Evolutionary conservation across 306 rosid genomes (phyloP).

Genomic region (Prunus padus): DNA sequence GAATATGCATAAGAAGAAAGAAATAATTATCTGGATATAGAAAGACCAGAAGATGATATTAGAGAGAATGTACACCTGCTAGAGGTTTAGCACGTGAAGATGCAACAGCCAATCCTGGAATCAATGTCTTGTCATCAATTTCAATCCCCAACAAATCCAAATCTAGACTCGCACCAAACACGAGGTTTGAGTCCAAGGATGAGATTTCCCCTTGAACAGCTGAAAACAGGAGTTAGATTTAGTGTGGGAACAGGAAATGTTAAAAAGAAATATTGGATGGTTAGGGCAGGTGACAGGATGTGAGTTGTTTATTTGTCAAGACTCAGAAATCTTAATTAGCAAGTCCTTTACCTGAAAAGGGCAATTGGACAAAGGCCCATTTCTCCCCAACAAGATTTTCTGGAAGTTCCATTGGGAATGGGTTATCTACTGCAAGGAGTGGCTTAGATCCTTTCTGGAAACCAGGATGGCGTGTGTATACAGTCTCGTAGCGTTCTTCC

Average conservation of each 20-base stretch:
- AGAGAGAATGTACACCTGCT: constrained; percentile 52
- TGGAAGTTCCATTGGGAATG: constrained; percentile 89
- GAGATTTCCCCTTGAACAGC: constrained; percentile 79
- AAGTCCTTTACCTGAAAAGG: constrained; percentile 65
- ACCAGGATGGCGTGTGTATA: constrained; percentile 85
- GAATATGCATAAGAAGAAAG: neutral
- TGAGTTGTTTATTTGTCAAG: neutral
- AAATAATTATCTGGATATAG: neutral
- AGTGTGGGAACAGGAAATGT: neutral
- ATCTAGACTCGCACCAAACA: constrained; percentile 83
- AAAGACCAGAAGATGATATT: neutral
- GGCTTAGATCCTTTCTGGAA: constrained; percentile 83
- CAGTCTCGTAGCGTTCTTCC: constrained; percentile 82
- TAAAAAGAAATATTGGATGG: neutral
- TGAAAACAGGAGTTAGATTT: constrained; percentile 20
- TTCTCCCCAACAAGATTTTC: constrained; percentile 83
- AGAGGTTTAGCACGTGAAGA: constrained; percentile 78
- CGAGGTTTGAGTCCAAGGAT: constrained; percentile 43
- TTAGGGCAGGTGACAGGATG: neutral
- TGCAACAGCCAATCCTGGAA: constrained; percentile 88
- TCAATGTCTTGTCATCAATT: constrained; percentile 73
- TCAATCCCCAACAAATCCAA: constrained; percentile 89
- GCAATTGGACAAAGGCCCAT: constrained; percentile 97
- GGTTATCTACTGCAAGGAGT: constrained; percentile 83
- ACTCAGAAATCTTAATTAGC: neutral